phyloP scores from a whole-genome alignment of 179 eudicot genomes.

The Vitellaria paradoxa region DNA sequence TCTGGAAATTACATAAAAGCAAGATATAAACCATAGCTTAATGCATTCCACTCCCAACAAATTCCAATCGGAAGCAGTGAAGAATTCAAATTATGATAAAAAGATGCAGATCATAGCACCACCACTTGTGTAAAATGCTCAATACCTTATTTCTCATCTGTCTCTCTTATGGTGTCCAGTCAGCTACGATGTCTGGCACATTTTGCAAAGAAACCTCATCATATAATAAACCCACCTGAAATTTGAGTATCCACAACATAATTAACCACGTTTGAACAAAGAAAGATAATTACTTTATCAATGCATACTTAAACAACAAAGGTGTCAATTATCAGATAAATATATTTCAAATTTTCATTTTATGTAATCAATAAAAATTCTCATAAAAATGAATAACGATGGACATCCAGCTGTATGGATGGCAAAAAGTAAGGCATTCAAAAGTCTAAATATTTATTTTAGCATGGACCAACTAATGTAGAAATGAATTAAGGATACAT shows the following conservation, averaged over 20 bases:
- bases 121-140: background rate
- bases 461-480: background rate
- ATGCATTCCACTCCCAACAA: background rate
- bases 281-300: too few species aligned
- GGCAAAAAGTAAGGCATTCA: too few species aligned
- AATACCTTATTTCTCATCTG: slow-evolving; percentile 86
- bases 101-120: background rate
- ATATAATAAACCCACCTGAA: slow-evolving; percentile 90
- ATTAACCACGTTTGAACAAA: background rate
- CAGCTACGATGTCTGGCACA: slow-evolving; percentile 79
- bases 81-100: background rate
- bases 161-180: slow-evolving; percentile 89
- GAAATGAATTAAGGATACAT: background rate
- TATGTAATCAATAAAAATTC: too few species aligned
- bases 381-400: too few species aligned
- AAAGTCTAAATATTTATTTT: too few species aligned
- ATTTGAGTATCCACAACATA: slow-evolving; percentile 14
- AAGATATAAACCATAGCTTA: background rate
- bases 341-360: background rate
- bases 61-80: background rate
- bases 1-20: slow-evolving; percentile 1
- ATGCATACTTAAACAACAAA: too few species aligned
- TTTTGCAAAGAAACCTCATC: slow-evolving; percentile 82
- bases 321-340: background rate
- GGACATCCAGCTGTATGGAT: too few species aligned